Percentiles rank a stretch among this genome's conserved stretches.
phyloP scores from a whole-genome alignment of 129 eudicot species.

The Heracleum sosnowskyi region DNA sequence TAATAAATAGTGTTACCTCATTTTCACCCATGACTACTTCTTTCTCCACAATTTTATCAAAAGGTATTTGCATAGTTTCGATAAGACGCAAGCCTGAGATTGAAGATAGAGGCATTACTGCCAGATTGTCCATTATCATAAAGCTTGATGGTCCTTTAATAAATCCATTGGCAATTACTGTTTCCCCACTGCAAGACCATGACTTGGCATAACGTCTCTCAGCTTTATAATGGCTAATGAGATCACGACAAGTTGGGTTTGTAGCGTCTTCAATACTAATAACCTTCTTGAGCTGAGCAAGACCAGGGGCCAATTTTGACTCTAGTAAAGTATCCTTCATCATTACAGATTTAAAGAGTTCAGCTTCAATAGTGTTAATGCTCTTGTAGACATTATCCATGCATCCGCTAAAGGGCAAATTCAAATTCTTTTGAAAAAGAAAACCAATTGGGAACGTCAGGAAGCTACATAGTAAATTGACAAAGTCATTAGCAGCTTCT shows the following conservation, averaged over 20 bases:
- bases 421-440: neutral
- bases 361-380: neutral
- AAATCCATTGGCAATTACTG: no score
- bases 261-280: neutral
- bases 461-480: neutral
- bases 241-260: neutral
- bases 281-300: neutral
- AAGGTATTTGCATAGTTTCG: neutral
- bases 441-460: neutral
- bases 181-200: no score
- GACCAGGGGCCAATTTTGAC: neutral
- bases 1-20: no score
- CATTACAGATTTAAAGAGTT: neutral
- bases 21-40: neutral
- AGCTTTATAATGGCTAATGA: neutral
- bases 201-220: no score
- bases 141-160: neutral
- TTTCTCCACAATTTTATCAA: neutral
- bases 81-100: neutral
- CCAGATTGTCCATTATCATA: neutral
- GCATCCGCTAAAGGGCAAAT: neutral
- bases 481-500: constrained; percentile 2
- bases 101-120: neutral
- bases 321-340: neutral
- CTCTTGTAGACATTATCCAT: neutral